Evolutionary conservation across 768 basidiomycete species (phyloP).

Genomic region (Cystobasidium tubakii): DNA sequence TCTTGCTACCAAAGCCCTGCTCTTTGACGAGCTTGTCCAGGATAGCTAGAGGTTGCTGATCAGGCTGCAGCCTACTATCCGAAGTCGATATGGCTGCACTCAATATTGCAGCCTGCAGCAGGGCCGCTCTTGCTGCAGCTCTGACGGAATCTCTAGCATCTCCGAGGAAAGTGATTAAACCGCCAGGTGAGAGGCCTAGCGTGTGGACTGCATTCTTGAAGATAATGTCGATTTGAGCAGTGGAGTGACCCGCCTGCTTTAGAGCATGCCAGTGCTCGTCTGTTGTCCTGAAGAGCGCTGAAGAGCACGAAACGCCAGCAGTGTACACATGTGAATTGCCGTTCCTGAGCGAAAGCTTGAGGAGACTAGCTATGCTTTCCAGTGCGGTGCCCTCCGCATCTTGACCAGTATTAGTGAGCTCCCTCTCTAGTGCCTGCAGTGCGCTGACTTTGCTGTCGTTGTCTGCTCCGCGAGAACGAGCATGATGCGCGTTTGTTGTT

Average conservation of each 20-base stretch:
- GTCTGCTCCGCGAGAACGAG: conserved; percentile 13
- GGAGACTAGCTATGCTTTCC: neutral
- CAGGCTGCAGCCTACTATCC: conserved; percentile 58
- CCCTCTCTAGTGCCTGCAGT: conserved; percentile 11
- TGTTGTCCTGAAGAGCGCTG: neutral
- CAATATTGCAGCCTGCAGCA: conserved; percentile 47
- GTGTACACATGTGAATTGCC: conserved; percentile 15
- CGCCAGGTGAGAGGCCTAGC: conserved; percentile 1
- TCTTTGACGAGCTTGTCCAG: conserved; percentile 72
- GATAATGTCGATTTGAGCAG: neutral
- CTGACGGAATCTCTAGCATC: conserved; percentile 6
- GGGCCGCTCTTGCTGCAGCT: neutral
- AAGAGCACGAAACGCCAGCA: conserved; percentile 21
- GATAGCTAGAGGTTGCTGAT: conserved; percentile 58
- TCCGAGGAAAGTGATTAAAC: conserved; percentile 30
- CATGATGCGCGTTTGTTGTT: neutral
- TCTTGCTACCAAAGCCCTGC: conserved; percentile 68
- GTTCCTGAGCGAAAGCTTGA: conserved; percentile 33
- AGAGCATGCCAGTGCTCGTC: neutral
- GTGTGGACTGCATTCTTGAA: neutral
- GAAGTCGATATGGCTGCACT: neutral
- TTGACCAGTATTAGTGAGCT: neutral
- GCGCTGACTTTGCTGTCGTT: conserved; percentile 31
- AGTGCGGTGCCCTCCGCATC: neutral
- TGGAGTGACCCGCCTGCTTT: neutral